Conservation (phyloP, 225 moss, liverwort and hornwort species). For the Physcomitrellopsis africana region DNA sequence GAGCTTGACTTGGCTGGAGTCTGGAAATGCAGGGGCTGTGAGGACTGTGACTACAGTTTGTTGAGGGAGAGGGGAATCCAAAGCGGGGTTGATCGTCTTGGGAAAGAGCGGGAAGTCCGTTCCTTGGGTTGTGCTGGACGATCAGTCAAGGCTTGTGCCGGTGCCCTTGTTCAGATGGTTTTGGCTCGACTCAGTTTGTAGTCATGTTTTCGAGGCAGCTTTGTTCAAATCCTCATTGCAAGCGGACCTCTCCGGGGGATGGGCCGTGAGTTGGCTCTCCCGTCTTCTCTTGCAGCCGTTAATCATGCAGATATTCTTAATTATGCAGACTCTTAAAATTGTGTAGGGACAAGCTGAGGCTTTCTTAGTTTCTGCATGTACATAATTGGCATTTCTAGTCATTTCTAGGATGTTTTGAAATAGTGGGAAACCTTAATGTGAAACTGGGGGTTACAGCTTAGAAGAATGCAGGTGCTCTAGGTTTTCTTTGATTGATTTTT, state of each 20-base stretch:
- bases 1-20: slow-evolving; percentile 3
- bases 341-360: no score
- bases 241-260: slow-evolving; percentile 88
- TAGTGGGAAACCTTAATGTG: background rate
- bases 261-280: slow-evolving; percentile 70
- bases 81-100: background rate
- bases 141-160: background rate
- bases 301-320: background rate
- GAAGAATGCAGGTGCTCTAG: slow-evolving; percentile 20
- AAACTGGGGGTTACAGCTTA: background rate
- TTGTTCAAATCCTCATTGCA: slow-evolving; percentile 87
- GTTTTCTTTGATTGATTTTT: background rate
- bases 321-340: background rate
- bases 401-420: background rate
- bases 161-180: slow-evolving; percentile 24
- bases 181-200: slow-evolving; percentile 14
- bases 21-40: slow-evolving; percentile 16
- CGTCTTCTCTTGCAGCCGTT: background rate
- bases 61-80: slow-evolving; percentile 8
- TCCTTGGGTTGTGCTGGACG: background rate
- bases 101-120: background rate
- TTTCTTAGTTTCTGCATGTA: background rate
- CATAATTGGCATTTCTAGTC: background rate
- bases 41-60: background rate
- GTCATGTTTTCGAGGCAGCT: slow-evolving; percentile 53